Evolutionary conservation across 208 protist genomes (phyloP).

Genomic region (Pavlovales sp.): DNA sequence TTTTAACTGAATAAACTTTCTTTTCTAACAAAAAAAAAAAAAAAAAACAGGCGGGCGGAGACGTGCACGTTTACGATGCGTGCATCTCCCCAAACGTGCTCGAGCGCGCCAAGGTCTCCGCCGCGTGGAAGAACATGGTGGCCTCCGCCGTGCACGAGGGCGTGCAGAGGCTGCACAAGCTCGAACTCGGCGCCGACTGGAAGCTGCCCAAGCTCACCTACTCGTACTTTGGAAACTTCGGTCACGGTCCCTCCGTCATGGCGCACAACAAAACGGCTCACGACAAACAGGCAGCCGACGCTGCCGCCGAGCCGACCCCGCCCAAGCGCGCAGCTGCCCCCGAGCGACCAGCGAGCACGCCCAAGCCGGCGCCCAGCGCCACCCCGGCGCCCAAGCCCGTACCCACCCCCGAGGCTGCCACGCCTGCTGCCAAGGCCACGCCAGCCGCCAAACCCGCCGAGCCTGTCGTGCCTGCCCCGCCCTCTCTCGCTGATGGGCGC

Average conservation of each 20-base stretch:
- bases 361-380: no score
- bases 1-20: no score
- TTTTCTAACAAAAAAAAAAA: no score
- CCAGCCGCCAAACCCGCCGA: no score
- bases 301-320: no score
- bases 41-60: not conserved
- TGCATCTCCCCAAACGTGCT: conserved; percentile 14
- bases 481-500: no score
- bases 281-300: not conserved
- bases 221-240: not conserved
- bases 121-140: conserved; percentile 5
- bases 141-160: not conserved
- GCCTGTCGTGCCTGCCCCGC: no score
- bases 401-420: no score
- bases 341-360: no score
- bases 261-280: not conserved
- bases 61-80: not conserved
- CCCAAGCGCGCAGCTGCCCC: no score
- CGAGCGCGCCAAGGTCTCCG: not conserved
- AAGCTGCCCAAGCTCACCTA: conserved; percentile 15
- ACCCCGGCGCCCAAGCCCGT: no score
- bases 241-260: not conserved
- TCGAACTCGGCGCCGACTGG: not conserved
- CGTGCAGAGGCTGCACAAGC: conserved; percentile 5
- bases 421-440: no score